Base-by-base conservation (phyloP, 2,329 filamentous ascomycete species). In the Triangularia verruculosa region DNA sequence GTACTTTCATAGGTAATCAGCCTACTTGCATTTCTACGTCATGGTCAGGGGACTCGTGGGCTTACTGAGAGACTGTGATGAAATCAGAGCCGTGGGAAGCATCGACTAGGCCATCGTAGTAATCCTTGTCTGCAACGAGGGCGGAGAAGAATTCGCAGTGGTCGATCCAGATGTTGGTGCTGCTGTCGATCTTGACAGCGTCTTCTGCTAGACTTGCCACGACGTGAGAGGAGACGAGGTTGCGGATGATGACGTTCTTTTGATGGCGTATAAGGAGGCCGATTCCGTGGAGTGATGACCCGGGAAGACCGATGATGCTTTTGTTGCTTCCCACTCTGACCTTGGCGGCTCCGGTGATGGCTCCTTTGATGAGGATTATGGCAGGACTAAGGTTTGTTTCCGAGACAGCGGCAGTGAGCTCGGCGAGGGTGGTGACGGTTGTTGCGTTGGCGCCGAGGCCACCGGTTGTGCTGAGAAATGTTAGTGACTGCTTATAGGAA, bases 91-190 rank as follows among this genome's bases (percentile, higher is more conserved):
- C 88, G 75, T 89, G 87, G 57, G 83, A 88, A 58, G 82, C 76
- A 69, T 90, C 88, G 55, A 87, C 76, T 1, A 90, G 82, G 30
- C 88, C 88, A 62, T 90, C 88, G 72, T 88, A 90, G 78, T 83
- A 88, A 78, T 91, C 86, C 78, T 90, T 90, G 78, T 81, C 85
- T 72, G 84, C 78, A 69, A 81, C 77, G 32, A 73, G 72, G 75
- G 89, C 82, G 24, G 84, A 86, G 4, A 82, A 86, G 22, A 90
- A 79, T 67, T 90, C 87, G 72, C 81, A 80, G 77, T 90, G 88
- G 76, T 90, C 88, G 57, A 90, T 77, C 88, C 87, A 90, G 70
- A 86, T 79, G 67, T 88, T 87, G 63, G 73, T 83, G 57, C 82
- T 80, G 12, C 72, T 73, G 73, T 71, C 66, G 64, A 88, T 83